Evolutionary conservation across 2,329 filamentous ascomycete genomes (phyloP).

Genomic region (Colletotrichum australisinense): DNA sequence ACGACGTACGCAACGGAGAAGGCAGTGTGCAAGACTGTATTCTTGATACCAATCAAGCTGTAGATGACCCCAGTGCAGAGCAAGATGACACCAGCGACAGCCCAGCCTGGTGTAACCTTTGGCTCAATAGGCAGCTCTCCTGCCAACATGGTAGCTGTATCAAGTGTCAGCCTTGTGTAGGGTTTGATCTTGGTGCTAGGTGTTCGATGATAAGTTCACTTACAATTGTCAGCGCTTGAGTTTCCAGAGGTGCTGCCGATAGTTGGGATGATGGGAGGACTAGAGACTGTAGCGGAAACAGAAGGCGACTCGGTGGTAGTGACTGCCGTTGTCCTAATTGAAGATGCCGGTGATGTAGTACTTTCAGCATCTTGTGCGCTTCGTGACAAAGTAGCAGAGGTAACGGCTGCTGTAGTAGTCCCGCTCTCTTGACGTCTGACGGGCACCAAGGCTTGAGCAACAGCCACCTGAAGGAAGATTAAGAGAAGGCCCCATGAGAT

Average conservation of each 20-base stretch:
- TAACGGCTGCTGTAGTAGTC: slow-evolving; percentile 37
- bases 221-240: slow-evolving; percentile 50
- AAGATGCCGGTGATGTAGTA: not conserved
- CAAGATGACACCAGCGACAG: slow-evolving; percentile 81
- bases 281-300: slow-evolving; percentile 4
- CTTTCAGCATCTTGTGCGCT: slow-evolving; percentile 6
- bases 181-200: no score
- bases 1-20: slow-evolving; percentile 81
- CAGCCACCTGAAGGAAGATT: slow-evolving; percentile 50
- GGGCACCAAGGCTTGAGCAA: slow-evolving; percentile 47
- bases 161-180: not conserved
- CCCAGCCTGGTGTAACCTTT: slow-evolving; percentile 82
- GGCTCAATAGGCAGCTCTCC: slow-evolving; percentile 78
- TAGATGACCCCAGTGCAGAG: slow-evolving; percentile 78
- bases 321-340: slow-evolving; percentile 1
- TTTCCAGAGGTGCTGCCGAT: slow-evolving; percentile 40
- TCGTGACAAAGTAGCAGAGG: slow-evolving; percentile 24
- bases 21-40: slow-evolving; percentile 82
- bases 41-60: slow-evolving; percentile 84
- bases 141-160: slow-evolving; percentile 56
- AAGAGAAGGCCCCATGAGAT: slow-evolving; percentile 54
- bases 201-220: slow-evolving; percentile 2
- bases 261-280: slow-evolving; percentile 17
- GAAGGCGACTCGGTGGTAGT: slow-evolving; percentile 5
- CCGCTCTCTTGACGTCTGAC: slow-evolving; percentile 48